Evolutionary conservation across 192 early-diverging fungal genomes (phyloP).

Genomic region (Backusella luteola): DNA sequence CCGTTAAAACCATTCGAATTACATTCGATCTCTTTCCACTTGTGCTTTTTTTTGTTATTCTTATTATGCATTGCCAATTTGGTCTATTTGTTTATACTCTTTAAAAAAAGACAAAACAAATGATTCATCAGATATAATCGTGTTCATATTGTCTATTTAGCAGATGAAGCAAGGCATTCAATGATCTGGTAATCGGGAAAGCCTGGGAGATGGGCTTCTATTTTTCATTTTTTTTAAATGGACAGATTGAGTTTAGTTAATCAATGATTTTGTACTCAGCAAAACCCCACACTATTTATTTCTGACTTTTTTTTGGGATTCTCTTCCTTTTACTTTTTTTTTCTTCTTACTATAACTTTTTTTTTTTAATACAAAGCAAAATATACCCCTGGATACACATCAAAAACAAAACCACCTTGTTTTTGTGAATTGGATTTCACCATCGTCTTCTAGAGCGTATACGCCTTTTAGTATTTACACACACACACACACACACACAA

Average conservation of each 20-base stretch:
- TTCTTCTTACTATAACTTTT: neutral
- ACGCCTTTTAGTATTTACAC: neutral
- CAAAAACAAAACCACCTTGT: neutral
- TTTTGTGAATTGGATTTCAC: neutral
- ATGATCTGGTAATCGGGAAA: neutral
- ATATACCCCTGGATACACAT: neutral
- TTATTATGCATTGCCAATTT: neutral
- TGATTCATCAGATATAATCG: neutral
- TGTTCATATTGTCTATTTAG: neutral
- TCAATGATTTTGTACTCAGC: constrained; percentile 1
- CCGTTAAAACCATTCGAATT: neutral
- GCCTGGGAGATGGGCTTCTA: neutral
- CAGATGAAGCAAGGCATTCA: neutral
- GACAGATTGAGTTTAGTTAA: constrained; percentile 1
- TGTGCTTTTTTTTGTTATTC: neutral
- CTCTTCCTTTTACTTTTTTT: neutral
- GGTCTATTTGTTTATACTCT: neutral
- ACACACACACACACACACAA: neutral
- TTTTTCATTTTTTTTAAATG: neutral
- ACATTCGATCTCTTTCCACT: neutral
- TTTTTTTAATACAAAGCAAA: neutral
- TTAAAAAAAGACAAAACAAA: neutral
- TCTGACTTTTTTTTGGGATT: neutral
- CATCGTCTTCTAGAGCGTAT: neutral
- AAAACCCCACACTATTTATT: constrained; percentile 6